Percentiles rank a stretch among this genome's conserved stretches.
These are phyloP conservation scores for Ilyonectria sp. DNA, from an alignment of 2,329 filamentous ascomycete species.

Conservation along the genomic window DNA sequence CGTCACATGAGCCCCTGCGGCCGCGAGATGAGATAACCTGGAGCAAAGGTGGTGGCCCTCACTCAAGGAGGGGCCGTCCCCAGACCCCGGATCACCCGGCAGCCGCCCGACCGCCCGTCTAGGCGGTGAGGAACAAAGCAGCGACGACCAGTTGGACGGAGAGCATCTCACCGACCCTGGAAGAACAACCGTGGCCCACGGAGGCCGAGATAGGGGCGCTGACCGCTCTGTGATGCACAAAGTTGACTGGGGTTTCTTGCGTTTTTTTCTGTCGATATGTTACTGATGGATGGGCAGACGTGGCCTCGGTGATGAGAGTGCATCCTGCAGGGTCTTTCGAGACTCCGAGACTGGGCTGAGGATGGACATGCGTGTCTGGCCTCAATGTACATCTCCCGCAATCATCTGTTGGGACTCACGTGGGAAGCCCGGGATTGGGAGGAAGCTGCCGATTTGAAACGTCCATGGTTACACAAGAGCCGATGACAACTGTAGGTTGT, in stretches of 20 bases:
- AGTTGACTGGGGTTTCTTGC: slow-evolving; percentile 26
- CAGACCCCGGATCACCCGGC: slow-evolving; percentile 39
- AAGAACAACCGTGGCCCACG: slow-evolving; percentile 32
- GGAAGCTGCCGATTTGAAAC: slow-evolving; percentile 12
- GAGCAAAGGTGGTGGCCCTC: slow-evolving; percentile 31
- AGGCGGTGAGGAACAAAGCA: slow-evolving; percentile 48
- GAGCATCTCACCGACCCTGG: slow-evolving; percentile 40
- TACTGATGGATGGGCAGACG: slow-evolving; percentile 28
- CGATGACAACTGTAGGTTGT: slow-evolving; percentile 8
- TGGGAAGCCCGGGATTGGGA: background rate
- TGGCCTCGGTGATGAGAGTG: slow-evolving; percentile 26
- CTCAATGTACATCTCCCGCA: slow-evolving; percentile 14
- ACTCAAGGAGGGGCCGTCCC: slow-evolving; percentile 31
- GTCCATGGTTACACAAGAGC: slow-evolving; percentile 10
- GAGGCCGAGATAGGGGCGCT: slow-evolving; percentile 38
- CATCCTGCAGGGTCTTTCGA: slow-evolving; percentile 32
- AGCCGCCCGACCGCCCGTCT: slow-evolving; percentile 37
- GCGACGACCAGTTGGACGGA: slow-evolving; percentile 31
- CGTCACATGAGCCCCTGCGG: slow-evolving; percentile 47
- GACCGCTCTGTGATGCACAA: slow-evolving; percentile 38
- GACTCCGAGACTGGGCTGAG: slow-evolving; percentile 26
- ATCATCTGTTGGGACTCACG: slow-evolving; percentile 11
- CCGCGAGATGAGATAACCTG: slow-evolving; percentile 43
- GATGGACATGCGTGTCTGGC: slow-evolving; percentile 19
- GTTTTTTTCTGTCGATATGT: slow-evolving; percentile 20